Evolutionary conservation across 2,329 filamentous ascomycete species (phyloP), one percentile per base, ranked within the genome.

Genomic region (Microcyclospora pomicola): DNA sequence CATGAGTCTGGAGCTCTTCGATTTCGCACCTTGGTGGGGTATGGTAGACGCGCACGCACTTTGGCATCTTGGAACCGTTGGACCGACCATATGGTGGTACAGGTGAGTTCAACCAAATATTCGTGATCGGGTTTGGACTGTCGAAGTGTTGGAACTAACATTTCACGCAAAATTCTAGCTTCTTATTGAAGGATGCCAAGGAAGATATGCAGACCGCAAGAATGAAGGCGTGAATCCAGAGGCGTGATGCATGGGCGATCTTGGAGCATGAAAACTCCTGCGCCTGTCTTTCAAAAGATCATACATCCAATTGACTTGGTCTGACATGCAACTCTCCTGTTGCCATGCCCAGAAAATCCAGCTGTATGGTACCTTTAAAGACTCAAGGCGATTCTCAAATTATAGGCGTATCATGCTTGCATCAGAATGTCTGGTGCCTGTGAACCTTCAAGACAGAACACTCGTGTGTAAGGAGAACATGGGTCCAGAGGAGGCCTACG

Each of bases 1-100:
- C 28, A 98, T 98, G 91, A 88, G 88, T 59, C 68, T 98, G 60
- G 91, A 98, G 65, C 60, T 98, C 50, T 74, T 96, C 46, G 91
- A 98, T 60, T 98, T 98, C 53, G 75, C 91, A 38, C 91, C 91
- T 2, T 71, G 82, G 63, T 69, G 73, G 59, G 82, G 84, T 6
- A 77, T 80, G 59, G 62, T 98, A 36, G 91, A 98, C 68, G 91
- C 91, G 3, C 91, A 98, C 64, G 87, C 83, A 53, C 61, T 98
- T 45, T 98, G 91, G 91, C 91, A 98, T 70, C 59, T 94, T 44
- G 85, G 87, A 40, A 98, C 91, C 0, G 88, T 98, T 36, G 72
- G 73, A 27, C 91, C 91, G 9, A 84, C 84, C 0, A 67, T 91
- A 35, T 72, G 93, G 67, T 95, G 83, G 83, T 98, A 98, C 61